Conservation (phyloP, 306 rosid genomes). For the Hippophae tibetana region DNA sequence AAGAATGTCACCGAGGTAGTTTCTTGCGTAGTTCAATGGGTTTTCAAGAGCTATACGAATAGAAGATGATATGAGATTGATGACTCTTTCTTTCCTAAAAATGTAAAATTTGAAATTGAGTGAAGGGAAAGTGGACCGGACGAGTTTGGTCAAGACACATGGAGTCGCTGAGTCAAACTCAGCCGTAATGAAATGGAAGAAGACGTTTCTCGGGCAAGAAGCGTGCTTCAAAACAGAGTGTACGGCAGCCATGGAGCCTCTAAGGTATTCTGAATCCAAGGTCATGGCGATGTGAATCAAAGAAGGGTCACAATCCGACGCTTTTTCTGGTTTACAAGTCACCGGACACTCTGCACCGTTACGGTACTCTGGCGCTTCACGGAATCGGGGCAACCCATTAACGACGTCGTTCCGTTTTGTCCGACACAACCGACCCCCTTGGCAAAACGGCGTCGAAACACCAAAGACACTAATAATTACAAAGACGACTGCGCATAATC, state of each 20-base stretch:
- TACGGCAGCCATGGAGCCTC: conserved; percentile 86
- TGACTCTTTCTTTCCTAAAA: conserved; percentile 72
- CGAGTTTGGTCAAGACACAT: conserved; percentile 48
- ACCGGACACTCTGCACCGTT: conserved; percentile 65
- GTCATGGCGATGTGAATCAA: conserved; percentile 90
- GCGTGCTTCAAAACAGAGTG: conserved; percentile 87
- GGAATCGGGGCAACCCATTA: conserved; percentile 21
- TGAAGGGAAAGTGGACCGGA: conserved; percentile 72
- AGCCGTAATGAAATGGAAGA: conserved; percentile 85
- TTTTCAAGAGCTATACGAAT: conserved; percentile 73
- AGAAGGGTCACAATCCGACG: conserved; percentile 51
- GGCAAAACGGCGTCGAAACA: conserved; percentile 35
- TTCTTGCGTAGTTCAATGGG: conserved; percentile 88
- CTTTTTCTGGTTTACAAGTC: conserved; percentile 8
- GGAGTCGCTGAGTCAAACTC: conserved; percentile 84
- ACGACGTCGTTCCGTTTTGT: background rate
- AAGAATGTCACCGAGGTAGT: conserved; percentile 76
- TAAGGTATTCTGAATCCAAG: conserved; percentile 68
- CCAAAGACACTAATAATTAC: conserved; percentile 23
- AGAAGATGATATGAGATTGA: conserved; percentile 75
- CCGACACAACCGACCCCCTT: conserved; percentile 56
- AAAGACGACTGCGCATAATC: conserved; percentile 30
- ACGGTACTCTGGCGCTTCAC: conserved; percentile 83
- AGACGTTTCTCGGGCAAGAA: conserved; percentile 76
- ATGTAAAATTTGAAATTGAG: conserved; percentile 79